These are phyloP conservation scores for Cladophialophora chaetospira DNA, from an alignment of 2,329 filamentous ascomycete genomes.

Conservation along the genomic window DNA sequence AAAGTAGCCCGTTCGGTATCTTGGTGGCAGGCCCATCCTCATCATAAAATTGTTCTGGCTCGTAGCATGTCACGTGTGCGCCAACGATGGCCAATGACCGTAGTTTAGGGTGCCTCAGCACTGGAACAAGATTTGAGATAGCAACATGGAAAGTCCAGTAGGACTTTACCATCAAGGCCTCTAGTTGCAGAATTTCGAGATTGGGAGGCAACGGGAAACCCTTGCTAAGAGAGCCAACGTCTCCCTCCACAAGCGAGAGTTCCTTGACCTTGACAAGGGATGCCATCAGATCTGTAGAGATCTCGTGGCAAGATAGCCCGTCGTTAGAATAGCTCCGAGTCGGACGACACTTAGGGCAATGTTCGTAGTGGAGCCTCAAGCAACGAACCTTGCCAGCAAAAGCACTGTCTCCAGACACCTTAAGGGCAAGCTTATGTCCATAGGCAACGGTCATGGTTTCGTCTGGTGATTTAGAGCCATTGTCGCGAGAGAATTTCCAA, in stretches of 20 bases:
- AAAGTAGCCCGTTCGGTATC: not conserved
- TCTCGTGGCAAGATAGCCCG: too few species aligned
- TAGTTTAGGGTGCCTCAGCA: not conserved
- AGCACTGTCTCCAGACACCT: too few species aligned
- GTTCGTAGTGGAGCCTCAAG: too few species aligned
- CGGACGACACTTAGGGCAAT: too few species aligned
- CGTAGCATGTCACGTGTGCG: too few species aligned
- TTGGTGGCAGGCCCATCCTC: too few species aligned
- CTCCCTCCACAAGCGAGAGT: too few species aligned
- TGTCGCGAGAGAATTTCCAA: not conserved
- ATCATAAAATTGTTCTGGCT: too few species aligned
- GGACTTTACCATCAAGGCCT: not conserved
- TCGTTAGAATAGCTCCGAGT: too few species aligned
- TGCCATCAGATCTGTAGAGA: not conserved
- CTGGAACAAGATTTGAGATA: not conserved
- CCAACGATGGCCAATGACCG: too few species aligned
- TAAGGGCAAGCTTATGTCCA: not conserved
- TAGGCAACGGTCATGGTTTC: not conserved
- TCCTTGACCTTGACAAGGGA: too few species aligned
- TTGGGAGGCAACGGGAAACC: not conserved
- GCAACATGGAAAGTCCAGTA: not conserved
- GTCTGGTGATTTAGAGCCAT: not conserved
- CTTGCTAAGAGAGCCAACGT: not conserved
- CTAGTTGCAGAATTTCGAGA: not conserved
- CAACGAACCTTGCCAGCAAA: too few species aligned